These are phyloP conservation scores for Oleoguttula mirabilis DNA, from an alignment of 495 filamentous ascomycete genomes.

Conservation along the genomic window DNA sequence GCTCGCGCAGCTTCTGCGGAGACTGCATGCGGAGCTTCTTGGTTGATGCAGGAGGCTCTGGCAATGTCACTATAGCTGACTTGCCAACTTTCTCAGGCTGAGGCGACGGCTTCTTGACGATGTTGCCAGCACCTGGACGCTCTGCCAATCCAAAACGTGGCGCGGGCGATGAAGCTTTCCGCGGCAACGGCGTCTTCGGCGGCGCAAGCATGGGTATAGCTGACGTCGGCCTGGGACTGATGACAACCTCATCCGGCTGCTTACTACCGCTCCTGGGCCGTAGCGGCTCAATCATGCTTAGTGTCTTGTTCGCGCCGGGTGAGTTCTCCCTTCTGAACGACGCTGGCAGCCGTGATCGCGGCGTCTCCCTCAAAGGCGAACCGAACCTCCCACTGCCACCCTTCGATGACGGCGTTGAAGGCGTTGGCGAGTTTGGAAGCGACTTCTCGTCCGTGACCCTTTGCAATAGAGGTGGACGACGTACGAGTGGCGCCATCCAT, in stretches of 20 bases:
- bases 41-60: too few relatives aligned
- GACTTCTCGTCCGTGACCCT: constrained; percentile 16
- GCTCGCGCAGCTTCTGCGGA: constrained; percentile 84
- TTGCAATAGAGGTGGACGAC: constrained; percentile 6
- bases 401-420: constrained; percentile 20
- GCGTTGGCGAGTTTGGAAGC: constrained; percentile 17
- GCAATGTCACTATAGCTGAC: neutral
- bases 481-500: constrained; percentile 23
- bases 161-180: constrained; percentile 3
- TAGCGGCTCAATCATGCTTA: constrained; percentile 3
- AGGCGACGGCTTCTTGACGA: constrained; percentile 20
- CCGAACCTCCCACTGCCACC: constrained; percentile 19
- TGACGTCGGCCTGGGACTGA: constrained; percentile 21
- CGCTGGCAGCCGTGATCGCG: constrained; percentile 14
- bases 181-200: neutral
- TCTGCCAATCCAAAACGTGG: constrained; percentile 38
- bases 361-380: constrained; percentile 18
- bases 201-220: constrained; percentile 39
- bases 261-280: constrained; percentile 24
- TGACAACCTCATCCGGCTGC: constrained; percentile 36
- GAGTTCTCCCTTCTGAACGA: constrained; percentile 30
- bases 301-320: constrained; percentile 17
- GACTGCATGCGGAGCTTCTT: constrained; percentile 76
- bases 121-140: constrained; percentile 35
- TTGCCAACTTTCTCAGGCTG: constrained; percentile 6